Base-by-base conservation (phyloP, 805 yeast genomes). In the Lipomyces mesembrius region DNA sequence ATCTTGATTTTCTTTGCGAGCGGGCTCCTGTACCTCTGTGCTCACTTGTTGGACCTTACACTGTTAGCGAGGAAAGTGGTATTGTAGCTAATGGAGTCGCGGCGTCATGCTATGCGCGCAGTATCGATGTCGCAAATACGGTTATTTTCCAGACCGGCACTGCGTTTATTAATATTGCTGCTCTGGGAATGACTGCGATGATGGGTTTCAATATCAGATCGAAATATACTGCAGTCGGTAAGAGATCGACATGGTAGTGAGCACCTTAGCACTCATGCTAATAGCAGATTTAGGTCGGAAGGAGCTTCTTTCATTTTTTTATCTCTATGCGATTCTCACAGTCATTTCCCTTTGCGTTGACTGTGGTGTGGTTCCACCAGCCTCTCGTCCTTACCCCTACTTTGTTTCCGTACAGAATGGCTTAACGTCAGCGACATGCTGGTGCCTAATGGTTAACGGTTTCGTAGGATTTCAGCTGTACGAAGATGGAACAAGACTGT, bases 311-410 rank as follows among this genome's bases (percentile, higher is more conserved):
- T 85, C 84, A 71, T 88, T 90, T 75, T 88, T 87, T 77, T 87
- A 88, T 77, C 74, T 85, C 54, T 82, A 83, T 68, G 80, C 88
- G 39, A 81, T 85, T 0, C 82, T 90, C 70, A 83, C 86, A 5
- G 83, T 90, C 17, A 79, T 88, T 68, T 83, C 93, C 2, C 80
- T 94, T 59, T 84, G 94, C 27, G 96, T 92, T 3, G 97, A 94
- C 75, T 88, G 96, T 71, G 98, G 98, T 22, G 97, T 94, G 0
- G 84, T 90, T 12, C 97, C 98, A 0, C 95, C 97, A 0, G 89
- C 93, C 2, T 85, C 95, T 1, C 74, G 75, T 1, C 81, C 91
- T 3, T 94, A 87, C 75, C 89, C 91, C 0, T 92, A 89, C 76
- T 90, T 93, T 76, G 97, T 91, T 3, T 87, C 95, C 14, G 81